Evolutionary conservation across 1,284 basidiomycete genomes (phyloP).

Genomic region (Butyriboletus regius): DNA sequence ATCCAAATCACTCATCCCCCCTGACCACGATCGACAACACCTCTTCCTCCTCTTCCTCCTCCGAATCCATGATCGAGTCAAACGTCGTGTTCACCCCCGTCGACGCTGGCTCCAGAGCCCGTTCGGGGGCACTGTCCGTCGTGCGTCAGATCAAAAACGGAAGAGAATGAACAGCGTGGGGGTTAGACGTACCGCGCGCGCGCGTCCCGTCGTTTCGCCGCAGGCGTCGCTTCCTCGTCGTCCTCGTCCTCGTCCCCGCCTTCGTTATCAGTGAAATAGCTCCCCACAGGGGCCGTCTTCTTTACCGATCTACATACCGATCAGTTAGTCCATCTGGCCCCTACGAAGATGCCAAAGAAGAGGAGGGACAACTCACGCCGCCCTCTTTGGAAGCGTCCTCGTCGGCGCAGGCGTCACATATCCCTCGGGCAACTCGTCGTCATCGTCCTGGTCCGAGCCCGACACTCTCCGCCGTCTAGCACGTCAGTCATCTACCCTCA

Average conservation of each 20-base stretch:
- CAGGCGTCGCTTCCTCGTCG: constrained; percentile 21
- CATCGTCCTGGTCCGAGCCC: constrained; percentile 38
- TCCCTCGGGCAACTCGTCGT: constrained; percentile 19
- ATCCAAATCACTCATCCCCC: background rate
- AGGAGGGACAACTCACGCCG: constrained; percentile 32
- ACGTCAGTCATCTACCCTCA: background rate
- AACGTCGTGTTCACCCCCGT: constrained; percentile 12
- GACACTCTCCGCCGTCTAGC: constrained; percentile 42
- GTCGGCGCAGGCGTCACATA: constrained; percentile 33
- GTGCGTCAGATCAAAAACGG: background rate
- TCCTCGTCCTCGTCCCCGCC: constrained; percentile 39
- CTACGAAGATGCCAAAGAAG: background rate
- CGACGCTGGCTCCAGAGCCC: background rate
- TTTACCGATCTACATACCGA: constrained; percentile 31
- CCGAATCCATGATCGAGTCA: constrained; percentile 28
- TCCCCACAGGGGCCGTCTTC: constrained; percentile 23
- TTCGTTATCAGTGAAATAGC: constrained; percentile 35
- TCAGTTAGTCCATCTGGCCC: background rate
- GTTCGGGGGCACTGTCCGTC: background rate
- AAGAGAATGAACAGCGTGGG: background rate
- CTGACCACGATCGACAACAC: constrained; percentile 26
- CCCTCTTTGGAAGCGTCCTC: constrained; percentile 39
- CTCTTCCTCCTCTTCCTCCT: constrained; percentile 34
- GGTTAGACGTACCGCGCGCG: constrained; percentile 8
- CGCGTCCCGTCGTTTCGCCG: constrained; percentile 2